A percentile compares a stretch with the other conserved stretches of the same genome.
These are phyloP conservation scores for Jasminum sambac DNA, from an alignment of 257 asterid species.

Conservation along the genomic window DNA sequence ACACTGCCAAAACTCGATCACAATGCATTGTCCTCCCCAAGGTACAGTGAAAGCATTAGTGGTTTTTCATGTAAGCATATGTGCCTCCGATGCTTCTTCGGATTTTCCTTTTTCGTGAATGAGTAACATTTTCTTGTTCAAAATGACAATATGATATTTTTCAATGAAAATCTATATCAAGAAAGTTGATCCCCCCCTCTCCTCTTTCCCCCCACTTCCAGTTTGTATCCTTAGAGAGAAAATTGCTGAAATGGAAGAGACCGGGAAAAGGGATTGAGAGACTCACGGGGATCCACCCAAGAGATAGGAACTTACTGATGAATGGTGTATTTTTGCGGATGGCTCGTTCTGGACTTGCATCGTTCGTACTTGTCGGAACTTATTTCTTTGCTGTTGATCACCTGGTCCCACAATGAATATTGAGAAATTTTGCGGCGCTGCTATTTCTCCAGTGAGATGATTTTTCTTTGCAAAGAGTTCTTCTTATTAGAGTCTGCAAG, in stretches of 20 bases:
- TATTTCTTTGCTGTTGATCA: constrained; percentile 60
- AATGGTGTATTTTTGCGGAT: constrained; percentile 74
- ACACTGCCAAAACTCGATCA: constrained; percentile 80
- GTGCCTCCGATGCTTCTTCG: no score
- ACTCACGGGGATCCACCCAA: constrained; percentile 83
- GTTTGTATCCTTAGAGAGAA: constrained; percentile 82
- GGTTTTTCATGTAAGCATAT: constrained; percentile 18
- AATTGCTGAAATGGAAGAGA: constrained; percentile 68
- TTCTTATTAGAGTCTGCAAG: background rate
- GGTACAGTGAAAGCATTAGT: constrained; percentile 38
- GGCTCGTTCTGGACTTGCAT: constrained; percentile 86
- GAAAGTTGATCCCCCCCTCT: no score
- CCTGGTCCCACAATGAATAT: constrained; percentile 29
- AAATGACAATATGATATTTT: background rate
- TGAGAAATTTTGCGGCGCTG: background rate
- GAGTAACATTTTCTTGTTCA: background rate
- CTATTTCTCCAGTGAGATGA: background rate
- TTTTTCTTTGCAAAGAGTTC: background rate
- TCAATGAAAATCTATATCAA: no score
- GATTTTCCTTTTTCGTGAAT: background rate
- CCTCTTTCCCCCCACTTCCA: constrained; percentile 38
- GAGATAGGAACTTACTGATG: constrained; percentile 69
- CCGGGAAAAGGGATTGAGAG: constrained; percentile 86
- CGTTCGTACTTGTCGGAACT: constrained; percentile 72
- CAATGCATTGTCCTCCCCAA: constrained; percentile 83